Base-by-base conservation (phyloP, 2,329 filamentous ascomycete genomes). In the Penicillium corylophilum region DNA sequence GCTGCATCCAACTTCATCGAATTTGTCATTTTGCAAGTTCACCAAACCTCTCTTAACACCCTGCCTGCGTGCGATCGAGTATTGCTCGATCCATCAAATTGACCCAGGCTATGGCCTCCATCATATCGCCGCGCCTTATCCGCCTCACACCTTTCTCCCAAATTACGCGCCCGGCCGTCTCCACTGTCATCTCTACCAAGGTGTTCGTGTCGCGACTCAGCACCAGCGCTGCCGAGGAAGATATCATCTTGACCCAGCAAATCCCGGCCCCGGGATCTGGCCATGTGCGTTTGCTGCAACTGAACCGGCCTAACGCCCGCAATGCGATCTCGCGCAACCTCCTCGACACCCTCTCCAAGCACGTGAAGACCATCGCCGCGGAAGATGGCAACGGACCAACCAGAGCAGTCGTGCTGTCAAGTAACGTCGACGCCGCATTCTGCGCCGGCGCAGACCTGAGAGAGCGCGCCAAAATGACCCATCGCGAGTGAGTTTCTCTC, bases 391-490 rank as follows among this genome's bases (percentile, higher is more conserved):
- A 72, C 22, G 82, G 82, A 3, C 72, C 78, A 16, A 96, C 92
- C 15, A 79, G 94, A 59, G 93, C 89, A 2, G 71, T 99, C 61
- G 83, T 99, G 36, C 64, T 99, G 15, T 88, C 90, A 10, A 95
- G 89, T 66, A 89, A 90, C 36, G 82, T 90, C n/a, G 90, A 96
- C 62, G 79, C 83, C 22, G 88, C 86, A 64, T 99, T 99, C 72
- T 99, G 94, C 72, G 90, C 94, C 0, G 94, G 94, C 33, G 94
- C 94, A 4, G 94, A 99, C 69, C 74, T 99, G 64, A 97, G 96
- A 70, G 93, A 96, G 78, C 79, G 93, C 24, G 81, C 82, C 52
- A 82, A 80, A 4, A 94, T 96, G 73, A 86, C 83, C 1, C 81
- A 79, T 54, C 82, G 90, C 63, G 88, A 96, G 91, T 95, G 71